phyloP scores from a whole-genome alignment of 2,329 filamentous ascomycete genomes.

The Teratosphaeria gauchensis region DNA sequence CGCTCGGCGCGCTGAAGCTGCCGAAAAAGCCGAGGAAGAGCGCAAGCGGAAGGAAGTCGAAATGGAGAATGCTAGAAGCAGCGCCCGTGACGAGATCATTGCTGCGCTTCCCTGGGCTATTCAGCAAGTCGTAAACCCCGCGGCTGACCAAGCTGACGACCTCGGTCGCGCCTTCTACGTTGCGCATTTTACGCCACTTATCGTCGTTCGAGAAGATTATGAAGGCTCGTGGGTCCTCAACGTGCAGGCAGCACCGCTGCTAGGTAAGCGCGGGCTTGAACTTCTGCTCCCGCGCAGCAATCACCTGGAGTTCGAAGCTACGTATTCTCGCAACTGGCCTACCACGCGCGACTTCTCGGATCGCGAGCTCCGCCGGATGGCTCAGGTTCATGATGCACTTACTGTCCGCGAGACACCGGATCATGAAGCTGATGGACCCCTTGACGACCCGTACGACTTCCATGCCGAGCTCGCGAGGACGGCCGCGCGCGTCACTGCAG shows the following conservation, averaged over 20 bases:
- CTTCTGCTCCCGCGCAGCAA: constrained; percentile 14
- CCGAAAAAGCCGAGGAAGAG: constrained; percentile 16
- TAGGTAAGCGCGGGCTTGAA: constrained; percentile 20
- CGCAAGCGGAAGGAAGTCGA: constrained; percentile 11
- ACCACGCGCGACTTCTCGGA: constrained; percentile 1
- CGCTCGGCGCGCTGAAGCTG: constrained; percentile 1
- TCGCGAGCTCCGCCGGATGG: neutral
- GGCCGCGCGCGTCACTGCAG: constrained; percentile 4
- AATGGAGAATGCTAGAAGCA: constrained; percentile 12
- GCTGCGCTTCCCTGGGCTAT: constrained; percentile 15
- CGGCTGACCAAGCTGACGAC: constrained; percentile 8
- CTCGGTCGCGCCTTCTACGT: constrained; percentile 9
- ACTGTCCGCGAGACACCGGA: neutral
- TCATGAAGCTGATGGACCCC: neutral
- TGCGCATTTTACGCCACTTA: constrained; percentile 17
- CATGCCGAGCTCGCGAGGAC: constrained; percentile 5
- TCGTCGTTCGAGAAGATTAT: constrained; percentile 11
- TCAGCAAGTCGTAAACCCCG: constrained; percentile 12
- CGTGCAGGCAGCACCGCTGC: constrained; percentile 20
- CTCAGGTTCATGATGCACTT: neutral
- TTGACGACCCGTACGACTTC: constrained; percentile 1
- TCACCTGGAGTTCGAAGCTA: constrained; percentile 1
- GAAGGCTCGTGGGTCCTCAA: constrained; percentile 19
- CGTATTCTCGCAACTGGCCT: constrained; percentile 1
- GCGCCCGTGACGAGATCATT: constrained; percentile 13